Evolutionary conservation across 306 rosid species (phyloP).

Genomic region (Fragaria vesca): DNA sequence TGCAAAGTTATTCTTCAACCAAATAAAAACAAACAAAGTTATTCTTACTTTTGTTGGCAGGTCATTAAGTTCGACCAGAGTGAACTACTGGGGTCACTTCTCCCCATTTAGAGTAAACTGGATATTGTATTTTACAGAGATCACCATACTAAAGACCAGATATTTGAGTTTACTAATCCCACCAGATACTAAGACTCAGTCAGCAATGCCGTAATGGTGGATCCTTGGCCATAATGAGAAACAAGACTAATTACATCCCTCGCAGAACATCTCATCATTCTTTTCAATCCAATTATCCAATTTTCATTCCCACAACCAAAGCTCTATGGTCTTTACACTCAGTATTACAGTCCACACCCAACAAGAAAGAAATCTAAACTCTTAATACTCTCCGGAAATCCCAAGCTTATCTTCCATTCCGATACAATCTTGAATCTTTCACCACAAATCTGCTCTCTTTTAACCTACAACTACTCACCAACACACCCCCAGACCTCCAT

Average conservation of each 20-base stretch:
- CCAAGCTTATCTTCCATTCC: neutral
- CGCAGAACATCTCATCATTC: neutral
- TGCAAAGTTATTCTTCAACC: neutral
- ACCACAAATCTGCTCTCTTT: neutral
- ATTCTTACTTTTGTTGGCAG: neutral
- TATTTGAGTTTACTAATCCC: neutral
- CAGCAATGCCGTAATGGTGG: neutral
- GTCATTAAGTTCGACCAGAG: neutral
- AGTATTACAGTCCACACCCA: neutral
- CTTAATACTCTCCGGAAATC: neutral
- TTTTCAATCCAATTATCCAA: neutral
- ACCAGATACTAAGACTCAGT: neutral
- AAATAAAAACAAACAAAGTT: neutral
- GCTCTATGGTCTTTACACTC: neutral
- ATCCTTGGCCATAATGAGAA: neutral
- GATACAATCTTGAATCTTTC: constrained; percentile 3
- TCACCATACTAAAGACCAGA: neutral
- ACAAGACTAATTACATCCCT: neutral
- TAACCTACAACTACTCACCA: neutral
- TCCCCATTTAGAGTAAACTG: neutral
- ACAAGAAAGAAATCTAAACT: neutral
- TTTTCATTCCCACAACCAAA: neutral
- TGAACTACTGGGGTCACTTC: neutral
- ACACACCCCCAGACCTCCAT: neutral
- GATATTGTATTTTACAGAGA: neutral